Conservation (phyloP, 78 protist species). For the Pigoraptor vietnamica region DNA sequence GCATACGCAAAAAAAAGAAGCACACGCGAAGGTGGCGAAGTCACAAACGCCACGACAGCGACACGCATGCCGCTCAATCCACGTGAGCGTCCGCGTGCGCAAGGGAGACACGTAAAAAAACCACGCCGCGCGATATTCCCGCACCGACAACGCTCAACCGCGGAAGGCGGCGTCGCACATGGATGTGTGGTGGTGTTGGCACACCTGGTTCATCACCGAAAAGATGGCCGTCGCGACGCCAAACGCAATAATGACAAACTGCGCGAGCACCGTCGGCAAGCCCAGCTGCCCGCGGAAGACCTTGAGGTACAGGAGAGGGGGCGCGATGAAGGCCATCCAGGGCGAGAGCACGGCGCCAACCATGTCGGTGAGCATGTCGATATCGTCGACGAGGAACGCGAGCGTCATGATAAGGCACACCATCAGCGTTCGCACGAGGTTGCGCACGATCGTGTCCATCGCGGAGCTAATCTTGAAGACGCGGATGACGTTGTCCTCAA, state of each 20-base stretch:
- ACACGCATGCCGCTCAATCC: no score
- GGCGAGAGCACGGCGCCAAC: neutral
- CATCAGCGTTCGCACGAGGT: neutral
- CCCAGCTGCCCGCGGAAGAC: neutral
- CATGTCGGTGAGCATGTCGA: neutral
- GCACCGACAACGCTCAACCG: no score
- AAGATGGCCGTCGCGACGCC: neutral
- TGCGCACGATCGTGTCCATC: neutral
- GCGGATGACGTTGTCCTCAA: neutral
- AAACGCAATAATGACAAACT: neutral
- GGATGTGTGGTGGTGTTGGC: neutral
- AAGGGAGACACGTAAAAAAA: no score
- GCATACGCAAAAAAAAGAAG: no score
- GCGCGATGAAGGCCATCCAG: neutral
- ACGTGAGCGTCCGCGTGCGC: no score
- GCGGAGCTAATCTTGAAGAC: neutral
- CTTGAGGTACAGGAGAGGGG: neutral
- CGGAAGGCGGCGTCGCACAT: neutral
- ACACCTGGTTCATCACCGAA: neutral
- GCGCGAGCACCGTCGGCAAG: neutral
- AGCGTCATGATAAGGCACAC: neutral
- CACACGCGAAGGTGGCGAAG: no score
- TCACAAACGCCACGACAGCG: no score
- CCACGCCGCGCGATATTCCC: no score
- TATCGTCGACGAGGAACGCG: neutral